Evolutionary conservation across 768 basidiomycete genomes (phyloP), one percentile per base, ranked within the genome.

Genomic region (Rhodotorula taiwanensis): DNA sequence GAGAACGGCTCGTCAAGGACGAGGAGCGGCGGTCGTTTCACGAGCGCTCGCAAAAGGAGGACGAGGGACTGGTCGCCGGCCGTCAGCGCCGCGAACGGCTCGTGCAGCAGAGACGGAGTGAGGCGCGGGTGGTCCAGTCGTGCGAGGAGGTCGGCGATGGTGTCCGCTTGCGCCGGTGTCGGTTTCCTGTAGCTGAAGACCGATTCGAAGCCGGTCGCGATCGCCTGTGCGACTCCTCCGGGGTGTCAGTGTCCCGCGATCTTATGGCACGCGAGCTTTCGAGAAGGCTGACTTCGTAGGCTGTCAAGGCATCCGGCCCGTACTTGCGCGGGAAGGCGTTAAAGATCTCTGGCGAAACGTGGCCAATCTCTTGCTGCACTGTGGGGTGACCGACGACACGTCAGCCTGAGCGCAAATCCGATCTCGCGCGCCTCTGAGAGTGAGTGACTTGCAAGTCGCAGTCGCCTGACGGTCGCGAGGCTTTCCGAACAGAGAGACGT

Each of bases 1-100:
- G 87, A 85, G 83, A 89, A 92, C 14, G 86, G 88, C 74, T 99
- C 94, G 72, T 99, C 94, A 44, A 98, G 77, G 15, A 97, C 78
- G 11, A 98, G 79, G 39, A 99, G 73, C 58, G 81, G 81, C 5
- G 88, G 87, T 20, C 79, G 77, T 20, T 82, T 82, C 14, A 93
- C 89, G 39, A 95, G 78, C 31, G 92, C 88, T 23, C 92, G 83
- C 81, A 93, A 84, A 47, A 97, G 80, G 42, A 98, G 77, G 25
- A 90, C 83, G 49, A 93, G 75, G 49, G 84, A 81, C 76, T 94
- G 93, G 72, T 88, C 87, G 0, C 84, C 86, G 0, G 83, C 79
- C 0, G 86, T 79, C 10, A 93, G 79, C 44, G 81, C 80, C 0
- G 82, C 80, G 72, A 98, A 95, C 4, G 74, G 71, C 18, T 76